phyloP scores from a whole-genome alignment of 768 basidiomycete species.

The Tulasnella sp. region DNA sequence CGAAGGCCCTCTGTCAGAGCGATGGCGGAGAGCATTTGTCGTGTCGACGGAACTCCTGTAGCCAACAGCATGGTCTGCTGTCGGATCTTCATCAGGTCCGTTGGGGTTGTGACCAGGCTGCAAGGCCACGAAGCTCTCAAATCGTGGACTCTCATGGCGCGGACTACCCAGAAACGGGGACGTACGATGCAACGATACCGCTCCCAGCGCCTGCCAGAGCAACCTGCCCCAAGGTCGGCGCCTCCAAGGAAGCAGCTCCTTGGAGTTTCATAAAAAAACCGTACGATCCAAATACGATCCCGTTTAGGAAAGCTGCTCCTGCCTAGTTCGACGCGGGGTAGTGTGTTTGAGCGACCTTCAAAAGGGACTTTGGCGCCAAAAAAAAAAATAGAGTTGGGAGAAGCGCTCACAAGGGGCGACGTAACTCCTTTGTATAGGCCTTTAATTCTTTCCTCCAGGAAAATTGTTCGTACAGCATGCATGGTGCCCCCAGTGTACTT shows the following conservation, averaged over 20 bases:
- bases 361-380: too few species aligned
- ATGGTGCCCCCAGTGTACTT: constrained; percentile 44
- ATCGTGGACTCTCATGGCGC: background rate
- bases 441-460: constrained; percentile 53
- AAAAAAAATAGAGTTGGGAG: background rate
- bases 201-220: constrained; percentile 68
- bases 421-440: constrained; percentile 68
- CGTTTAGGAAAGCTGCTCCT: constrained; percentile 67
- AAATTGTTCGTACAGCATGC: constrained; percentile 55
- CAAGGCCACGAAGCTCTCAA: background rate
- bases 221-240: constrained; percentile 61
- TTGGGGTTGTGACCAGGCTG: constrained; percentile 69
- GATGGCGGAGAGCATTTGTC: constrained; percentile 45
- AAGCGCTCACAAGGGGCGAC: constrained; percentile 57
- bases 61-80: constrained; percentile 46
- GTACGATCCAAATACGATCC: constrained; percentile 78
- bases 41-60: constrained; percentile 32
- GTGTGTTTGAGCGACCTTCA: background rate
- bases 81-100: constrained; percentile 80
- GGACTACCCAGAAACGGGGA: constrained; percentile 15
- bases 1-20: constrained; percentile 43
- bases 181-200: constrained; percentile 71
- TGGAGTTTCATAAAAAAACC: constrained; percentile 65
- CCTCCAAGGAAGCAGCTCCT: constrained; percentile 32
- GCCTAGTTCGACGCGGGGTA: constrained; percentile 44